Evolutionary conservation across 1,139 yeast genomes (phyloP).

Genomic region (Taphrina pruni): DNA sequence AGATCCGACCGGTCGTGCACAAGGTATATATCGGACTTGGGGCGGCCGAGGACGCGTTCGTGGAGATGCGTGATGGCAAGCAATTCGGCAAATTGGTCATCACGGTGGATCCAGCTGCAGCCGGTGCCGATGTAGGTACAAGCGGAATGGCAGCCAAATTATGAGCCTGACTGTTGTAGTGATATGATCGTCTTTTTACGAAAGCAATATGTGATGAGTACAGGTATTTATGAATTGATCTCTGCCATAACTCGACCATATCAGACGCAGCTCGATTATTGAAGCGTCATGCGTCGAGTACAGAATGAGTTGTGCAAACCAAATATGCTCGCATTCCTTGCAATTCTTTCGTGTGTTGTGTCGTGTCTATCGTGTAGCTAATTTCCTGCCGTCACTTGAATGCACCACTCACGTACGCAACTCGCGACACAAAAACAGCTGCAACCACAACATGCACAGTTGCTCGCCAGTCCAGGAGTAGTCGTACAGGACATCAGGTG

Average conservation of each 20-base stretch:
- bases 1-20: slow-evolving; percentile 45
- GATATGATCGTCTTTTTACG: not conserved
- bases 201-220: no score
- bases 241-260: no score
- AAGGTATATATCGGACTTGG: slow-evolving; percentile 42
- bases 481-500: no score
- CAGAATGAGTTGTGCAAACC: no score
- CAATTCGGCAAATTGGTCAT: slow-evolving; percentile 49
- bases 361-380: not conserved
- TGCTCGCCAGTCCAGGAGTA: not conserved
- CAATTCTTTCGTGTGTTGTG: no score
- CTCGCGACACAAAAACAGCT: not conserved
- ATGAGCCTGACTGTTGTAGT: slow-evolving; percentile 10
- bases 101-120: slow-evolving; percentile 45
- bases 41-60: slow-evolving; percentile 44
- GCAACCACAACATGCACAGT: not conserved
- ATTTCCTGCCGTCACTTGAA: not conserved
- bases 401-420: not conserved
- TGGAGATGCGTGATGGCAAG: slow-evolving; percentile 42
- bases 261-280: no score
- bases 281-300: no score
- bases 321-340: no score
- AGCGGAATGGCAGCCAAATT: slow-evolving; percentile 17
- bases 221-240: no score
- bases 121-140: slow-evolving; percentile 1